A percentile compares a stretch with the other conserved stretches of the same genome.
These are phyloP conservation scores for Magnusiomyces suaveolens DNA, from an alignment of 1,139 yeast genomes.

Conservation along the genomic window DNA sequence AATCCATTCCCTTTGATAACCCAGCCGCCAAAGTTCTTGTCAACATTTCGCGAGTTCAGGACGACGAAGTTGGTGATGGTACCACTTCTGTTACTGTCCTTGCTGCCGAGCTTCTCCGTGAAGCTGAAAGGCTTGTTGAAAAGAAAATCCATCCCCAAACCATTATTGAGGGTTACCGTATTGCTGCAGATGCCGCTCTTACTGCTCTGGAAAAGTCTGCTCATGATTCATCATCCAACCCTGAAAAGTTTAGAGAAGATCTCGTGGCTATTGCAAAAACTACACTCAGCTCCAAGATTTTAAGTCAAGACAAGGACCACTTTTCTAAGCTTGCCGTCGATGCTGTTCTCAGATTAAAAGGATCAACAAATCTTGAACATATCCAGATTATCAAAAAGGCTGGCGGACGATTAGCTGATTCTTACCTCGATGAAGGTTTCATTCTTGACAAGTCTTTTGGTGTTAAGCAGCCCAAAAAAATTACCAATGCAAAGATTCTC, in stretches of 20 bases:
- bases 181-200: slow-evolving; percentile 77
- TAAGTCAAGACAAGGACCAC: slow-evolving; percentile 87
- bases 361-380: slow-evolving; percentile 89
- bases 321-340: slow-evolving; percentile 88
- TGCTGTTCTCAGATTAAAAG: slow-evolving; percentile 84
- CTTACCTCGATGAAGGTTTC: slow-evolving; percentile 92
- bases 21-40: slow-evolving; percentile 98
- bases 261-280: slow-evolving; percentile 82
- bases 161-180: slow-evolving; percentile 88
- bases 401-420: slow-evolving; percentile 87
- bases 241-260: slow-evolving; percentile 63
- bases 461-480: slow-evolving; percentile 80
- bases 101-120: slow-evolving; percentile 83
- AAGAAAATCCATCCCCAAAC: slow-evolving; percentile 96
- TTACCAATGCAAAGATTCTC: slow-evolving; percentile 75
- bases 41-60: slow-evolving; percentile 93
- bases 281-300: slow-evolving; percentile 83
- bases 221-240: slow-evolving; percentile 57
- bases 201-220: slow-evolving; percentile 70
- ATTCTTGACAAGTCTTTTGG: slow-evolving; percentile 88
- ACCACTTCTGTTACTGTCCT: slow-evolving; percentile 94
- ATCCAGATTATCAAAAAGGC: slow-evolving; percentile 88
- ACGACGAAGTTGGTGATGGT: slow-evolving; percentile 98
- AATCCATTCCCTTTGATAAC: slow-evolving; percentile 88
- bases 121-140: slow-evolving; percentile 88